Base-by-base conservation (phyloP, 768 basidiomycete genomes). In the Mycena metata region DNA sequence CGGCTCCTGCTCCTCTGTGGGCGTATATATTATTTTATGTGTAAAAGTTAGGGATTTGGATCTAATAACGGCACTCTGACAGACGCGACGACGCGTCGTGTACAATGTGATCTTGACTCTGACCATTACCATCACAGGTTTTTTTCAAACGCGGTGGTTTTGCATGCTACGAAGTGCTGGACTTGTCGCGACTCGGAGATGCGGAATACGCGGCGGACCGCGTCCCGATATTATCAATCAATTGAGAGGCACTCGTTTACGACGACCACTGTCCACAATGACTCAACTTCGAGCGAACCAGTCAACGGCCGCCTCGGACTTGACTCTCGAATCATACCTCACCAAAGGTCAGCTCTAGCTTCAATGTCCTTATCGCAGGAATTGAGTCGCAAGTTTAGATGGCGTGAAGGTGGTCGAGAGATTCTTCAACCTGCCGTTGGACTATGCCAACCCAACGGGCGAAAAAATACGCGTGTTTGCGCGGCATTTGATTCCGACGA, bases 371-470 rank as follows among this genome's bases (percentile, higher is more conserved):
- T 3, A 30, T 30, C 3, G 30, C 3, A 30, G 30, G 3, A 35
- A 13, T 15, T 30, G 57, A 35, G 2, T 41, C 23, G 9, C 41
- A 6, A 30, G 3, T 30, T 30, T 30, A 84, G 84, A 80, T 56
- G 81, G 79, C 24, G 69, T 85, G 66, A 87, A 85, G 71, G 81
- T 86, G 24, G 74, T 83, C 24, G 86, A 87, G 63, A 79, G 83
- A 17, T 86, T 85, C 76, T 88, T 86, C 69, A 72, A 78, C 52
- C 75, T 88, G 19, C 86, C 86, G 19, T 73, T 88, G 60, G 83
- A 86, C 69, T 83, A 85, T 66, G 66, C 75, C 35, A 75, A 83
- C 26, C 83, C 83, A 1, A 65, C 78, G 16, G 84, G 84, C 39
- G 74, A 82, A 43, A 85, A 80, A 58, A 87, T 88, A 49, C 79